Base-by-base conservation (phyloP, 306 rosid species). In the Gillenia trifoliata region DNA sequence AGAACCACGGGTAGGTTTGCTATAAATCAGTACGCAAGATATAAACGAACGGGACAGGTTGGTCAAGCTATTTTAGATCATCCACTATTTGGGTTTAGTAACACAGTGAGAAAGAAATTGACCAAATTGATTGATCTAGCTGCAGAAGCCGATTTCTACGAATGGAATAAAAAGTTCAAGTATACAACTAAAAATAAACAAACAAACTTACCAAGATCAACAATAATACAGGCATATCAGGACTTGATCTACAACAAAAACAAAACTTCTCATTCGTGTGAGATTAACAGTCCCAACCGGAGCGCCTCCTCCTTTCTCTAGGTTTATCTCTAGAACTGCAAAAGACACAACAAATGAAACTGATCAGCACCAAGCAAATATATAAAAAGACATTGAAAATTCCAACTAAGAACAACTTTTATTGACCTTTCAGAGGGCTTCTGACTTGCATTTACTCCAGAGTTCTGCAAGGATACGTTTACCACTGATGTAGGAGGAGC, bases 261-360 rank as follows among this genome's bases (percentile, higher is more conserved):
- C 20, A 65, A 71, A 65, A 45, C 63, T 64, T 71, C 79, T 74
- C 80, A 67, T 70, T 66, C 62, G 59, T 34, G 49, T 33, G 76
- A 75, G 36, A 77, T 82, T 80, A 93, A 50, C 87, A 83, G 77
- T 93, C 98, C 98, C 97, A 93, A 68, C 98, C 97, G 16, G 98
- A 89, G 63, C 91, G 83, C 78, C 98, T 84, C 74, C 91, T 78
- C 87, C 98, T 89, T 81, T 93, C 97, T 83, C 88, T 83, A 7
- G 92, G 86, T 79, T 81, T 83, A 52, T 86, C 90, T 66, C 86
- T 61, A 28, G 96, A 87, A 73, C 89, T 89, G 94, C 91, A 78
- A 80, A 59, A 64, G 34, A 72, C 70, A 73, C 50, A 77, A 73
- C 34, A 73, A 63, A 69, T 55, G 2, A 84, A 76, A 72, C 78